Base-by-base conservation (phyloP, 1,139 yeast genomes). In the Citeromyces hawaiiensis region DNA sequence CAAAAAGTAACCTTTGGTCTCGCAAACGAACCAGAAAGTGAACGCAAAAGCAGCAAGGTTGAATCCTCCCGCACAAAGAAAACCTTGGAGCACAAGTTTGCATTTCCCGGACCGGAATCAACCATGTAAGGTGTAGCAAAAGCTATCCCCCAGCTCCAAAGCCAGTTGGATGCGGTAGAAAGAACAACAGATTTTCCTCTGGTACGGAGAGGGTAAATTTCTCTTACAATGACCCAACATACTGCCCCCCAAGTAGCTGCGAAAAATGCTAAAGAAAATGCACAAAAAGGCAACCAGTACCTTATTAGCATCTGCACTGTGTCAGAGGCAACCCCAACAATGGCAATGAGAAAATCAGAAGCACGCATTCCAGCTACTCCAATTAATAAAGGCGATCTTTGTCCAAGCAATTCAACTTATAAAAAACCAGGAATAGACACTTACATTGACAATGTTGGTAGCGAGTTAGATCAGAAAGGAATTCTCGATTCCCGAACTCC, bases 1-100 rank as follows among this genome's bases (percentile, higher is more conserved):
- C 54, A 72, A 65, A 37, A 69, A 60, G 48, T 70, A 63, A 40
- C 77, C 77, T 60, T 68, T 71, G 43, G 78, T 71, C 57, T 72
- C 77, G 48, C 63, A 64, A 44, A 71, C 66, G 46, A 64, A 62
- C 59, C 70, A 66, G 58, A 64, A 63, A 32, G 71, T 69, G 50
- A 63, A 71, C 50, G 68, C 59, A 52, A 55, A 44, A 45, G 59
- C 54, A 39, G 49, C 42, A 1, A 44, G 40, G 48, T 56, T 52
- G 37, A 64, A 55, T 4, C 78, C 44, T 77, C 79, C 86, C 87
- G 80, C 51, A 81, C 74, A 59, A 78, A 80, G 64, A 79, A 80
- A 39, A 81, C 85, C 52, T 72, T 77, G 40, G 76, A 66, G 21
- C 81, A 78, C 47, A 81, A 63, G 52, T 76, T 70, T 7, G 34